Evolutionary conservation across 2,329 filamentous ascomycete genomes (phyloP).

Genomic region (Neopestalotiopsis sp.): DNA sequence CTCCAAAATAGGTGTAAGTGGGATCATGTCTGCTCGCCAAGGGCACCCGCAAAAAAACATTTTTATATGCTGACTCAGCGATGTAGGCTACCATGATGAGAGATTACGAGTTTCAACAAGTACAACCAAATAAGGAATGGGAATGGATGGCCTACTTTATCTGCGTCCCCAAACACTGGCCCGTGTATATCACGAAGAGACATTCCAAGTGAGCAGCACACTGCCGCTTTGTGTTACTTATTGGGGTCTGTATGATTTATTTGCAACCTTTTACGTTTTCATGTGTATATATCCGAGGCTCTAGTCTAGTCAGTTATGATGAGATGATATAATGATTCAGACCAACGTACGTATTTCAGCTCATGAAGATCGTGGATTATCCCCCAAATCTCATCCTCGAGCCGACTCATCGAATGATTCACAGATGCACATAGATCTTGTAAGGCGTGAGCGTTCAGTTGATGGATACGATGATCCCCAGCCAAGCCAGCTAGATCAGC

Average conservation of each 20-base stretch:
- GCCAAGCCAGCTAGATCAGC: not conserved
- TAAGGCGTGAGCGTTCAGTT: not conserved
- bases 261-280: not conserved
- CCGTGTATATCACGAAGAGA: conserved; percentile 9
- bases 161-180: conserved; percentile 16
- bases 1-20: conserved; percentile 18
- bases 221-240: not conserved
- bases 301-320: not conserved
- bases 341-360: not conserved
- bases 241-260: not conserved
- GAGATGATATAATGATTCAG: not conserved
- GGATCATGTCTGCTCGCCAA: not conserved
- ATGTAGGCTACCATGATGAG: conserved; percentile 17
- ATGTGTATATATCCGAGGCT: not conserved
- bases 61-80: not conserved
- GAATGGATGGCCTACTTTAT: conserved; percentile 18
- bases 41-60: too few relatives aligned
- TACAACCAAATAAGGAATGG: conserved; percentile 14
- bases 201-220: not conserved
- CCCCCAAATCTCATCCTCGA: not conserved
- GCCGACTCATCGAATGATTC: not conserved
- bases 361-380: not conserved
- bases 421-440: not conserved
- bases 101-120: conserved; percentile 16
- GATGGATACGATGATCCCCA: not conserved